Conservation (phyloP, 805 yeast species). For the Lipomyces orientalis region DNA sequence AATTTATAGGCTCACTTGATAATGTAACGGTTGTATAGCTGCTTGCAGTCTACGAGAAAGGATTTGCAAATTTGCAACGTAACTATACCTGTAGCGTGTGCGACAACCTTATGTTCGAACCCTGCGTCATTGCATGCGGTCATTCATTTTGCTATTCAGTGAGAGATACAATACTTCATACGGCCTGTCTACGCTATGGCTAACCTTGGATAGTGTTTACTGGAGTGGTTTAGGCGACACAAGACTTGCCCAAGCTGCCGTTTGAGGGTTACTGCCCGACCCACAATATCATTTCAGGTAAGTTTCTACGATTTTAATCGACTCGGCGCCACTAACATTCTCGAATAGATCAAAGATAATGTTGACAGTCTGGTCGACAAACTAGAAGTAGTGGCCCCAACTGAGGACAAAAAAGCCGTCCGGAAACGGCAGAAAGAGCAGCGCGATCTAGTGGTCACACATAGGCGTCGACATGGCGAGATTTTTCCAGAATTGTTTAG, state of each 20-base stretch:
- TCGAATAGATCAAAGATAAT: constrained; percentile 19
- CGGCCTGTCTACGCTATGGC: not conserved
- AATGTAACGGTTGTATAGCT: constrained; percentile 8
- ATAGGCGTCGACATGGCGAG: constrained; percentile 46
- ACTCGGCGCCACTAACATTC: not conserved
- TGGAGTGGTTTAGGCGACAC: constrained; percentile 28
- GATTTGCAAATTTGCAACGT: constrained; percentile 7
- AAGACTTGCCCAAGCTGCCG: constrained; percentile 34
- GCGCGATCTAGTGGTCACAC: constrained; percentile 12
- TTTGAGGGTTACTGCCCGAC: constrained; percentile 12
- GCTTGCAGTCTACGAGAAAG: constrained; percentile 14
- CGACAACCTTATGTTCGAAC: constrained; percentile 35
- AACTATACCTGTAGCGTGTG: constrained; percentile 28
- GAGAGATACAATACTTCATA: not conserved
- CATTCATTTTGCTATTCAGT: constrained; percentile 38
- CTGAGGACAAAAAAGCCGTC: constrained; percentile 18
- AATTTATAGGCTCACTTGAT: not conserved
- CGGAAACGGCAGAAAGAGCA: constrained; percentile 15
- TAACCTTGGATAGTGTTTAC: constrained; percentile 22
- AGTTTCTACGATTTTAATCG: not conserved
- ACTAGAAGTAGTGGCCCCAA: constrained; percentile 13
- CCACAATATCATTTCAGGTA: constrained; percentile 32
- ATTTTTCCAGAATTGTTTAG: constrained; percentile 54
- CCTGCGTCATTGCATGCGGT: constrained; percentile 37
- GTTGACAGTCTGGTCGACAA: constrained; percentile 18